phyloP scores from a whole-genome alignment of 2,329 filamentous ascomycete species.

The Lasiodiplodia sp. region DNA sequence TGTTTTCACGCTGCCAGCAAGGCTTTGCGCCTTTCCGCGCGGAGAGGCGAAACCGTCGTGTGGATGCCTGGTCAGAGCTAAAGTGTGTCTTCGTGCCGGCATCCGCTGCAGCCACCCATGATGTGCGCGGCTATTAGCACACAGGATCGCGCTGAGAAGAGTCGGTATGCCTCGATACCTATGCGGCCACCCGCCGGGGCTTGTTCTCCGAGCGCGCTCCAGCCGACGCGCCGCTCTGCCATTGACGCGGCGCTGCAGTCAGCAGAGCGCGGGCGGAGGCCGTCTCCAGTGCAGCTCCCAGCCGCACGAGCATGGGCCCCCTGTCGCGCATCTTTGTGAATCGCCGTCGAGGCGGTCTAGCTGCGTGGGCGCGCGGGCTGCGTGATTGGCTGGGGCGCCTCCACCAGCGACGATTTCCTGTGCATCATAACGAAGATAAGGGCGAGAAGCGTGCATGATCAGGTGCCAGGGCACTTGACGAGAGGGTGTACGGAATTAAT shows the following conservation, averaged over 20 bases:
- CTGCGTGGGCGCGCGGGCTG: neutral
- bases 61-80: too few relatives aligned
- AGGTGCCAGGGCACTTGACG: neutral
- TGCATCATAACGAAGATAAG: conserved; percentile 26
- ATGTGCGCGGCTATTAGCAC: neutral
- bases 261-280: neutral
- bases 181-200: neutral
- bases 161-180: neutral
- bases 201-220: neutral
- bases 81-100: neutral
- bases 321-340: conserved; percentile 7
- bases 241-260: neutral
- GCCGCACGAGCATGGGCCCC: conserved; percentile 17
- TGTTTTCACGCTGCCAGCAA: too few relatives aligned
- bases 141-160: neutral
- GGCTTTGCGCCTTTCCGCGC: too few relatives aligned
- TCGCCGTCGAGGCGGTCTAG: conserved; percentile 26
- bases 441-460: conserved; percentile 19
- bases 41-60: too few relatives aligned
- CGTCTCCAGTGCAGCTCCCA: conserved; percentile 1
- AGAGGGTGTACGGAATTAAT: conserved; percentile 24
- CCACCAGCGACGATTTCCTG: conserved; percentile 26
- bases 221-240: neutral
- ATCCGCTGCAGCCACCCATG: neutral
- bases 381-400: conserved; percentile 20